Conservation (phyloP, 2,329 filamentous ascomycete genomes). For the Ophiocordyceps robertsii region DNA sequence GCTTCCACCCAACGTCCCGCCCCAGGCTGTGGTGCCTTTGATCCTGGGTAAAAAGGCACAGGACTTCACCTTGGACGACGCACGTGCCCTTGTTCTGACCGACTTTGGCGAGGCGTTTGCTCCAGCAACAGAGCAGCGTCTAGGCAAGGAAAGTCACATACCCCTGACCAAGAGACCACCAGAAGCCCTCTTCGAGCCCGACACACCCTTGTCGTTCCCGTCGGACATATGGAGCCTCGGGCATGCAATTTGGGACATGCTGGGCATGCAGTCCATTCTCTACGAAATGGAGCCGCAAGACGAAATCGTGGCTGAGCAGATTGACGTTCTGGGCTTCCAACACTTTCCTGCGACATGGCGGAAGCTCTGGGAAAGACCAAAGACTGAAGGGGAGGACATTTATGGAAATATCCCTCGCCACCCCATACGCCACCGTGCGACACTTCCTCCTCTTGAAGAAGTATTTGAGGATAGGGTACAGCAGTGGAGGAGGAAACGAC, state of each 20-base stretch:
- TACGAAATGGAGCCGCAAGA: background rate
- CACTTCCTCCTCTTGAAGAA: background rate
- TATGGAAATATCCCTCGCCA: background rate
- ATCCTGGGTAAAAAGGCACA: conserved; percentile 19
- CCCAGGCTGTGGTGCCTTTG: conserved; percentile 14
- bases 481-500: conserved; percentile 1
- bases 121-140: conserved; percentile 7
- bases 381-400: background rate
- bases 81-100: conserved; percentile 7
- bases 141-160: conserved; percentile 12
- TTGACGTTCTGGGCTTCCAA: conserved; percentile 2
- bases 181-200: conserved; percentile 20
- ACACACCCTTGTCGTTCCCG: conserved; percentile 16
- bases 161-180: conserved; percentile 17
- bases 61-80: conserved; percentile 11
- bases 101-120: conserved; percentile 24
- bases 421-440: too few relatives aligned
- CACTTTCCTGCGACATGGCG: conserved; percentile 3
- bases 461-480: conserved; percentile 4
- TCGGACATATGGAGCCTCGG: conserved; percentile 25
- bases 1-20: conserved; percentile 13
- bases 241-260: conserved; percentile 20
- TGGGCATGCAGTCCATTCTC: conserved; percentile 7
- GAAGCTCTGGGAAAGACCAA: conserved; percentile 1
- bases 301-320: background rate